These are phyloP conservation scores for Dalbergia oliveri DNA, from an alignment of 306 rosid genomes.

Conservation along the genomic window DNA sequence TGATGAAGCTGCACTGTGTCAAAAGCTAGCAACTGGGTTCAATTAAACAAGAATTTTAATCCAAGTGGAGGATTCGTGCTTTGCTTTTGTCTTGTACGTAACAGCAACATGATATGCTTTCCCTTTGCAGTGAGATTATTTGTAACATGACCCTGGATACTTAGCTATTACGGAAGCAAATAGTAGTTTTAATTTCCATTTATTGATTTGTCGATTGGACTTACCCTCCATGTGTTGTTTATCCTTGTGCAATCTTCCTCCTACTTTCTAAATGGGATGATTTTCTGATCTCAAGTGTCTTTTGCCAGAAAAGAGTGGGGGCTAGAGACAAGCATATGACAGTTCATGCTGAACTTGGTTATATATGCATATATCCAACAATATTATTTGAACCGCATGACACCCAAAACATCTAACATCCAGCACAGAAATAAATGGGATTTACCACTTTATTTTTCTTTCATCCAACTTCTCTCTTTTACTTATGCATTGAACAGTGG, in stretches of 20 bases:
- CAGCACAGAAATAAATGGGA: too few species aligned
- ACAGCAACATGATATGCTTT: conserved; percentile 46
- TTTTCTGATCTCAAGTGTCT: conserved; percentile 29
- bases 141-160: conserved; percentile 50
- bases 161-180: conserved; percentile 57
- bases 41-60: conserved; percentile 46
- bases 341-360: conserved; percentile 43
- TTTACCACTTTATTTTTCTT: too few species aligned
- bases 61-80: conserved; percentile 52
- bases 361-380: neutral
- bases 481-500: too few species aligned
- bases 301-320: neutral
- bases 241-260: conserved; percentile 24
- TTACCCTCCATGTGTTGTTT: conserved; percentile 33
- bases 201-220: conserved; percentile 39
- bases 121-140: conserved; percentile 43
- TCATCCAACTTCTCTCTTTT: too few species aligned
- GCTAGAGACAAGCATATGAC: conserved; percentile 34
- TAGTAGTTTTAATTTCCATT: conserved; percentile 39
- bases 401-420: too few species aligned
- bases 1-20: conserved; percentile 53
- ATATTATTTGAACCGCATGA: too few species aligned
- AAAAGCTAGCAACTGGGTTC: conserved; percentile 54
- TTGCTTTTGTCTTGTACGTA: conserved; percentile 44
- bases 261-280: conserved; percentile 40